phyloP scores from a whole-genome alignment of 2,329 filamentous ascomycete species.

The Verticillium nubilum region DNA sequence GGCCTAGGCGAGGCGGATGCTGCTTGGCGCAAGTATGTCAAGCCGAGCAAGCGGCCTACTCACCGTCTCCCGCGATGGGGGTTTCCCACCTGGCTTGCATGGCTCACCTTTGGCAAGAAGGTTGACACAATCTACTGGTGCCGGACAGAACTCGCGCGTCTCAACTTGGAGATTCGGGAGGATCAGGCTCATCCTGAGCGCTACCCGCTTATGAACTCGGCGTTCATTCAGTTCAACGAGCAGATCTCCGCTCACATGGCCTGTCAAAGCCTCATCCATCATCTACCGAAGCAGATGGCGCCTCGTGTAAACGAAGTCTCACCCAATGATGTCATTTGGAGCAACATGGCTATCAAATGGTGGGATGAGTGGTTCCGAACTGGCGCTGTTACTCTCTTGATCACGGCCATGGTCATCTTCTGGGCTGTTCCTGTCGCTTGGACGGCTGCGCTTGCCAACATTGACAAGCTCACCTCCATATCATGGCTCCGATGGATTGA shows the following conservation, averaged over 20 bases:
- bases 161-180: conserved; percentile 87
- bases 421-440: conserved; percentile 91
- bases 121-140: conserved; percentile 94
- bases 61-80: conserved; percentile 65
- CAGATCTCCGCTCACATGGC: conserved; percentile 98
- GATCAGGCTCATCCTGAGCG: conserved; percentile 83
- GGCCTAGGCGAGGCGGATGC: conserved; percentile 54
- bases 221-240: conserved; percentile 97
- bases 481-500: conserved; percentile 67
- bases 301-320: conserved; percentile 91
- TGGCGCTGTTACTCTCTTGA: conserved; percentile 56
- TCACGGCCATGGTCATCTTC: conserved; percentile 72
- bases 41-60: conserved; percentile 75
- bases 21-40: conserved; percentile 75
- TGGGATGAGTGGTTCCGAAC: conserved; percentile 81
- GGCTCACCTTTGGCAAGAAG: conserved; percentile 73
- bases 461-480: conserved; percentile 64
- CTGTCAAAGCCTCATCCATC: conserved; percentile 85
- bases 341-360: conserved; percentile 94
- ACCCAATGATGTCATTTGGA: conserved; percentile 89
- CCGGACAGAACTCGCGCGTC: conserved; percentile 74
- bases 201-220: conserved; percentile 90
- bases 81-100: conserved; percentile 62
- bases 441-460: conserved; percentile 75
- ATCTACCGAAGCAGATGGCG: conserved; percentile 88